Evolutionary conservation across 805 yeast genomes (phyloP).

Genomic region (Yueomyces sp.): DNA sequence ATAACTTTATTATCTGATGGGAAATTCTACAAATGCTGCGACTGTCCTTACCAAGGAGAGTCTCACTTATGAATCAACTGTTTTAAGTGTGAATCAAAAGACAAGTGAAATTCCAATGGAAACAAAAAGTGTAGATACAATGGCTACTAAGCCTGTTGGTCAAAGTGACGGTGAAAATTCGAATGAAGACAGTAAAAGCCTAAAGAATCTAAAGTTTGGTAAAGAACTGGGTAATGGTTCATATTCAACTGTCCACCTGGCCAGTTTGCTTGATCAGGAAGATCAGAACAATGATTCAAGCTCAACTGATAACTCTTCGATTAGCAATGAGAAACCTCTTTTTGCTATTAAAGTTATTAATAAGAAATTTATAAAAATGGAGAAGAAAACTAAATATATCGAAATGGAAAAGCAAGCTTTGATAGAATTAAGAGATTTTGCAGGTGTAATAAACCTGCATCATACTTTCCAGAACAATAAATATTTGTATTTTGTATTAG

Average conservation of each 20-base stretch:
- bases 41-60: too few species aligned
- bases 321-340: constrained; percentile 36
- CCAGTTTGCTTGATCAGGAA: constrained; percentile 22
- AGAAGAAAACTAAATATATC: constrained; percentile 74
- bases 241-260: constrained; percentile 83
- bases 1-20: too few species aligned
- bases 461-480: constrained; percentile 72
- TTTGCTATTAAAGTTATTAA: constrained; percentile 66
- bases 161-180: too few species aligned
- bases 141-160: too few species aligned
- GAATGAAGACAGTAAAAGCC: constrained; percentile 17
- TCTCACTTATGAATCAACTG: too few species aligned
- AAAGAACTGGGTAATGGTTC: constrained; percentile 90
- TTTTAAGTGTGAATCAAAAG: too few species aligned
- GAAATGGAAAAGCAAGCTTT: constrained; percentile 72
- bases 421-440: constrained; percentile 45
- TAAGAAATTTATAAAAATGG: constrained; percentile 65
- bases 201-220: constrained; percentile 81
- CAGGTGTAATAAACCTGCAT: constrained; percentile 54
- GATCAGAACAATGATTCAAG: too few species aligned
- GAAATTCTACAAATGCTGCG: too few species aligned
- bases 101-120: too few species aligned
- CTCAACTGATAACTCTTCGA: background rate
- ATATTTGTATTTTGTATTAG: constrained; percentile 60
- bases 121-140: too few species aligned